phyloP scores from a whole-genome alignment of 2,329 filamentous ascomycete genomes.

The Hymenotorrendiella dingleyae region DNA sequence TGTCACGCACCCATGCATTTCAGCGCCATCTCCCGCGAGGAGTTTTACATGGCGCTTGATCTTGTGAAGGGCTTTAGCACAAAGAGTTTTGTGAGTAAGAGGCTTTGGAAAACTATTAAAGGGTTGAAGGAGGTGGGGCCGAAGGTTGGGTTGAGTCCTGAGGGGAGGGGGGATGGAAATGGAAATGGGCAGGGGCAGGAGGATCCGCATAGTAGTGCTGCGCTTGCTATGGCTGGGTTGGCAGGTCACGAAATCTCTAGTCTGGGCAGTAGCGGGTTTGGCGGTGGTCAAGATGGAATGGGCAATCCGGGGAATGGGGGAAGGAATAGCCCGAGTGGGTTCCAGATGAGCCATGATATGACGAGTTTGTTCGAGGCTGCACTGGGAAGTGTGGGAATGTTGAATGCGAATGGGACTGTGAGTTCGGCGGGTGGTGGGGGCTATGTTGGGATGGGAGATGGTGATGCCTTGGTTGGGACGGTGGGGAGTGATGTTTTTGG shows the following conservation, averaged over 20 bases:
- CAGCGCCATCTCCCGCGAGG: conserved; percentile 60
- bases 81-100: conserved; percentile 65
- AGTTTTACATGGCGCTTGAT: conserved; percentile 74
- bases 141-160: conserved; percentile 46
- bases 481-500: conserved; percentile 28
- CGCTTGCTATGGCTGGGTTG: conserved; percentile 50
- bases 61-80: conserved; percentile 67
- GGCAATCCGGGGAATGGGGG: conserved; percentile 6
- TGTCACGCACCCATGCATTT: conserved; percentile 70
- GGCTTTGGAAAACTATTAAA: conserved; percentile 62
- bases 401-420: conserved; percentile 9
- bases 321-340: conserved; percentile 28
- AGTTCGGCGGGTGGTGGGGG: conserved; percentile 5
- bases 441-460: conserved; percentile 5
- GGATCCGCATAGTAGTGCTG: conserved; percentile 46
- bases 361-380: conserved; percentile 31
- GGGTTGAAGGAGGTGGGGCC: conserved; percentile 68
- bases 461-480: conserved; percentile 11
- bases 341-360: conserved; percentile 33
- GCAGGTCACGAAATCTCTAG: conserved; percentile 34
- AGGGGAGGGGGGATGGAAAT: conserved; percentile 7
- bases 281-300: conserved; percentile 6
- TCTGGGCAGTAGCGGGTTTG: conserved; percentile 9
- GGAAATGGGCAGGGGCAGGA: conserved; percentile 22
- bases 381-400: conserved; percentile 24